phyloP scores from a whole-genome alignment of 257 asterid species.

The Salvia rosmarinus region DNA sequence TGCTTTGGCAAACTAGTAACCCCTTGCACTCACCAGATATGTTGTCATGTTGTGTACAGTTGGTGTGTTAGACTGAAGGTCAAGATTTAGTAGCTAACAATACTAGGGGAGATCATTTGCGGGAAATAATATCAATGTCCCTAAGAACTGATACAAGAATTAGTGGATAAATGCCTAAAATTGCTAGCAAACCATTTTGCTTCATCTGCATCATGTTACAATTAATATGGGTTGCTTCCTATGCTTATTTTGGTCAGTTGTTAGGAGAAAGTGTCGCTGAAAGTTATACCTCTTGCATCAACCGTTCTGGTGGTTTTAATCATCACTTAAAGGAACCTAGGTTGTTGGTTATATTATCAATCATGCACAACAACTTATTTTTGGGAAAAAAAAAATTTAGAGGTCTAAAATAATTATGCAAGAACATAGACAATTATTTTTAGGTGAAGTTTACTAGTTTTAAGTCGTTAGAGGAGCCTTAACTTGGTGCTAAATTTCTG shows the following conservation, averaged over 20 bases:
- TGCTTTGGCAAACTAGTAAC: not conserved
- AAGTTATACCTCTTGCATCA: constrained; percentile 2
- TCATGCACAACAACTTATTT: too few species aligned
- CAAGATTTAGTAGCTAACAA: not conserved
- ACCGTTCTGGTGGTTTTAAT: not conserved
- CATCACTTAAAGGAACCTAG: not conserved
- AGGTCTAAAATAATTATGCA: too few species aligned
- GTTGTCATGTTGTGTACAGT: not conserved
- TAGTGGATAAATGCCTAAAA: constrained; percentile 8
- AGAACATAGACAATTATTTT: too few species aligned
- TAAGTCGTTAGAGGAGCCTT: too few species aligned
- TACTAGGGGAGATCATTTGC: not conserved
- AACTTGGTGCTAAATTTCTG: too few species aligned
- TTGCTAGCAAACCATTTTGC: not conserved
- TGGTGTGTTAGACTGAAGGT: not conserved
- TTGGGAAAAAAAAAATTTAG: too few species aligned
- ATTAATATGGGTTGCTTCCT: not conserved
- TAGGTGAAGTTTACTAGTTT: too few species aligned
- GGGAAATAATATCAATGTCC: not conserved
- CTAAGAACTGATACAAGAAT: not conserved
- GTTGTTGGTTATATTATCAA: not conserved
- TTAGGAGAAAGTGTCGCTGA: not conserved
- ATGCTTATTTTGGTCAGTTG: not conserved
- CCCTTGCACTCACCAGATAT: not conserved
- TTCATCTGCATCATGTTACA: constrained; percentile 15